Base-by-base conservation (phyloP, 768 basidiomycete genomes). In the Dacryopinax spathularia region DNA sequence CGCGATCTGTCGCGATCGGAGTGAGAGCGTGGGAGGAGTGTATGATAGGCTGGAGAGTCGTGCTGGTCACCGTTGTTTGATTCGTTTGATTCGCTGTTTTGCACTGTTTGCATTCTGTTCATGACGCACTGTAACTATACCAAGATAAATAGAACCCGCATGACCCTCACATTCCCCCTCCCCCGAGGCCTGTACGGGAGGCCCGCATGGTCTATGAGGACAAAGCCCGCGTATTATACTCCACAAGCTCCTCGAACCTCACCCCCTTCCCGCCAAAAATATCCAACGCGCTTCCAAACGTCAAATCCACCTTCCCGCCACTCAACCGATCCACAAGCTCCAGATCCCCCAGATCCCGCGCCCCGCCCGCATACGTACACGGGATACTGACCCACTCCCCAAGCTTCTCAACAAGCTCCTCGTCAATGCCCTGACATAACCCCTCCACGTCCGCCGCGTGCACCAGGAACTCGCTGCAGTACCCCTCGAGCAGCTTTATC, bases 361-460 rank as follows among this genome's bases (percentile, higher is more conserved):
- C 96, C 12, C 96, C 96, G 1, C 96, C 96, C 0, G 96, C 96
- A 72, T 99, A 99, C 10, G 96, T 98, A 0, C 91, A 90, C 0
- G 93, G 91, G 66, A 98, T 88, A 1, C 74, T 80, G 15, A 86
- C 87, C 95, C 94, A 98, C 76, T 93, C 80, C 0, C 93, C 94
- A 0, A 98, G 82, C 64, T 94, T 85, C 65, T 74, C 66, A 1
- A 98, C 95, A 2, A 99, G 81, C 18, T 85, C 84, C 70, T 91
- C 83, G 72, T 99, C 96, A 64, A 98, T 93, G 1, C 96, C 96
- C 76, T 93, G 85, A 72, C 96, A 98, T 25, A 98, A 76, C 0
- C 96, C 96, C 73, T 99, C 96, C 9, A 99, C 94, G 68, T 98
- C 96, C n/a, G 96, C 96, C 0, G 96, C 95, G 73, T 99, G 96